Conservation (phyloP, 148 eudicot species). For the Amaranthus cruentus region DNA sequence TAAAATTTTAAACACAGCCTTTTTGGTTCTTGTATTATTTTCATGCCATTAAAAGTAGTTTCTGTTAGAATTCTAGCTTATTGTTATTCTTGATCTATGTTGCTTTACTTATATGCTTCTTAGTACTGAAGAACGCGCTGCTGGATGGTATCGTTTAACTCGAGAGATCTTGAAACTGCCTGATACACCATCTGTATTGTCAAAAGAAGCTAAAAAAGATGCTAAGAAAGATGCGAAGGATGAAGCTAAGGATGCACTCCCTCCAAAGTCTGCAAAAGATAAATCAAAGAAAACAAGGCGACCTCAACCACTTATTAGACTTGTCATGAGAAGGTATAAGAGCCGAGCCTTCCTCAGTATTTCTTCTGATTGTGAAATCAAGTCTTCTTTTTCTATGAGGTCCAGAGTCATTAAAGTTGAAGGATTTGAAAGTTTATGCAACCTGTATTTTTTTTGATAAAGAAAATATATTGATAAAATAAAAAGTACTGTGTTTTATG, state of each 20-base stretch:
- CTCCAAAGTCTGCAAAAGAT: conserved; percentile 68
- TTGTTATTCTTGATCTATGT: background rate
- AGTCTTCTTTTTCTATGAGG: background rate
- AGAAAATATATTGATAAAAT: no score
- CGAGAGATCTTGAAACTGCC: conserved; percentile 94
- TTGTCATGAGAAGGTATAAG: conserved; percentile 90
- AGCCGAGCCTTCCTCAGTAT: background rate
- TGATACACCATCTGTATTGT: conserved; percentile 74
- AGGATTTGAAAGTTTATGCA: background rate
- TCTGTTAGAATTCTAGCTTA: background rate
- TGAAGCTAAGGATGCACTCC: conserved; percentile 54
- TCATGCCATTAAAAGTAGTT: conserved; percentile 3
- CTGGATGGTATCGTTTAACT: conserved; percentile 94
- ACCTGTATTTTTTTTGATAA: no score
- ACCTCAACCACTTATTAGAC: conserved; percentile 91
- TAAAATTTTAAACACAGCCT: background rate
- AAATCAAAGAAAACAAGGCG: conserved; percentile 78
- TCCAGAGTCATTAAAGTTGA: background rate
- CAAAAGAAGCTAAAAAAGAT: conserved; percentile 36
- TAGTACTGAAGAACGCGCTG: conserved; percentile 95
- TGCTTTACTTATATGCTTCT: conserved; percentile 20
- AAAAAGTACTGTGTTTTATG: background rate
- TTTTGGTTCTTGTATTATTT: background rate
- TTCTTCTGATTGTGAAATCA: background rate
- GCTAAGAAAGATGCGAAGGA: conserved; percentile 48